Base-by-base conservation (phyloP, 1,284 basidiomycete genomes). In the Mycena citricolor region DNA sequence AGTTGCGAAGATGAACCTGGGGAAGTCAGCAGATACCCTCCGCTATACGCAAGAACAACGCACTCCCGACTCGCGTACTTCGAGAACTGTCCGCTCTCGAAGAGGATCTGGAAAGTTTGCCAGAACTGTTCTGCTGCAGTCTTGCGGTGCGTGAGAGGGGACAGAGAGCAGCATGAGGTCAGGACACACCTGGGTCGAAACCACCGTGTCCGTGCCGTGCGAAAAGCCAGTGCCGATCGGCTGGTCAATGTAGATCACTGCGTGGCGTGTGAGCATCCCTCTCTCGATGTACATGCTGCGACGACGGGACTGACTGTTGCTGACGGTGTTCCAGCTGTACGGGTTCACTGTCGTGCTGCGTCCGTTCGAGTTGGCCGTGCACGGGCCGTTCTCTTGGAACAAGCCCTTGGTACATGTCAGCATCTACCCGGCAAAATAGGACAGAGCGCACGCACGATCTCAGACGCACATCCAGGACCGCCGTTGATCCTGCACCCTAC, bases 201-300 rank as follows among this genome's bases (percentile, higher is more conserved):
- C 77, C 56, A 68, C 66, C 5, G 70, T 68, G 42, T 78, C 73
- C 0, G 61, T 71, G 3, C 82, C 81, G 44, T 74, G 78, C 4
- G 81, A 84, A 58, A 83, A 83, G 3, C 82, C 82, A 4, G 80
- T 77, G 0, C 79, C 80, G 40, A 85, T 80, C 1, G 86, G 86
- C 60, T 89, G 85, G 59, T 87, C 85, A 39, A 88, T 79, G 57
- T 86, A 87, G 34, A 89, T 79, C 61, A 84, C 81, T 84, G 43
- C 7, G 10, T 37, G n/a, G 19, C n/a, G 17, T 7, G 11, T 19
- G 25, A 38, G 31, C 21, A 5, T 30, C 33, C n/a, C n/a, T n/a
- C n/a, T n/a, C n/a, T n/a, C 34, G 8, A 36, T 20, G n/a, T 39
- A 20, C 31, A 47, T 25, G 19, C 24, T 21, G n/a, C 43, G 55